phyloP scores from a whole-genome alignment of 345 rosid species.

The Populus ilicifolia region DNA sequence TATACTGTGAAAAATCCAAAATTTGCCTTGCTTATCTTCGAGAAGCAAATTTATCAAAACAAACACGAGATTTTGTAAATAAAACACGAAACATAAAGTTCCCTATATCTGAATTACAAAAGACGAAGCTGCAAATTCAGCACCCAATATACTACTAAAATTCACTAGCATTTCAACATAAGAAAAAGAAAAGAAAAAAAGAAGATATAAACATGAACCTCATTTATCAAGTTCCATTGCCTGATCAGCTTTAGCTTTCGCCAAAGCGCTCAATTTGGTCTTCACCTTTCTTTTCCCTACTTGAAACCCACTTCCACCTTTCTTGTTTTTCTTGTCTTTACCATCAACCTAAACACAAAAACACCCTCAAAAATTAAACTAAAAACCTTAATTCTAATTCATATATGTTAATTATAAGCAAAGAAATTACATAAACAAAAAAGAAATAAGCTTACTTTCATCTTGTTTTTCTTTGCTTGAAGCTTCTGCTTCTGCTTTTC shows the following conservation, averaged over 20 bases:
- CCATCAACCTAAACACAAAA: slow-evolving; percentile 58
- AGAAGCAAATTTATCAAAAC: not conserved
- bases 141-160: slow-evolving; percentile 7
- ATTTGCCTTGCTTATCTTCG: not conserved
- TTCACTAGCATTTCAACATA: not conserved
- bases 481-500: slow-evolving; percentile 69
- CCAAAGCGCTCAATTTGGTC: slow-evolving; percentile 67
- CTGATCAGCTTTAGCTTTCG: slow-evolving; percentile 86
- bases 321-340: slow-evolving; percentile 60
- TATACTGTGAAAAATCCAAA: not conserved
- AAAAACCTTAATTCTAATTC: not conserved
- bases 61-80: not conserved
- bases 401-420: not conserved
- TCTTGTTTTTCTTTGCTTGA: slow-evolving; percentile 78
- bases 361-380: not conserved
- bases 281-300: slow-evolving; percentile 86
- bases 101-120: not conserved
- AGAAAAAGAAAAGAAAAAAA: not conserved
- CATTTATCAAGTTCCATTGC: slow-evolving; percentile 95
- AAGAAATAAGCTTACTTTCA: slow-evolving; percentile 53
- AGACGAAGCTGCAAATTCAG: not conserved
- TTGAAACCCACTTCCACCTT: slow-evolving; percentile 59
- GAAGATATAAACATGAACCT: slow-evolving; percentile 15
- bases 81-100: not conserved
- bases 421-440: not conserved